A percentile compares a stretch with the other conserved stretches of the same genome.
phyloP scores from a whole-genome alignment of 169 alveolate genomes.

The Theileria sp. region DNA sequence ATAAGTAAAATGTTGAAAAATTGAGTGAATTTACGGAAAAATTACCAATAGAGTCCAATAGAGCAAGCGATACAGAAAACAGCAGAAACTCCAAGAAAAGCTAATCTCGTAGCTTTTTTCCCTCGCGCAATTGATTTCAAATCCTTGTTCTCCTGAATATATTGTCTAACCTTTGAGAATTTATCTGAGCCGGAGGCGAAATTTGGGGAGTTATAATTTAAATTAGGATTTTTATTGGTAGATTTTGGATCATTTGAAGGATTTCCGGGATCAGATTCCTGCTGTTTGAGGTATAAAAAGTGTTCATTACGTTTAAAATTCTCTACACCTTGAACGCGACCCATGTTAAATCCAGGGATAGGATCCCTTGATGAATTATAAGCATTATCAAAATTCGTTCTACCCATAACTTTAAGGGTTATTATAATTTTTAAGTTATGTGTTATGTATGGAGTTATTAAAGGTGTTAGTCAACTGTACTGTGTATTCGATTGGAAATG shows the following conservation, averaged over 20 bases:
- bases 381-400: constrained; percentile 43
- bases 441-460: no score
- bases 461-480: no score
- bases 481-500: constrained; percentile 32
- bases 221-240: neutral
- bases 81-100: constrained; percentile 25
- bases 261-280: constrained; percentile 7
- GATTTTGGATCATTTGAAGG: neutral
- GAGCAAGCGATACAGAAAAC: constrained; percentile 45
- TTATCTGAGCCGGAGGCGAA: neutral
- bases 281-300: constrained; percentile 55
- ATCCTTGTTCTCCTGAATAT: constrained; percentile 18
- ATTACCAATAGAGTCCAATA: constrained; percentile 51
- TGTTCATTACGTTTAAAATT: constrained; percentile 61
- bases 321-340: constrained; percentile 52
- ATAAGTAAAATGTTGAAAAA: neutral
- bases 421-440: no score
- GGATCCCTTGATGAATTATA: constrained; percentile 59
- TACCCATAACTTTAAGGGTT: neutral
- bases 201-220: neutral
- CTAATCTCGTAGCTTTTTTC: constrained; percentile 8
- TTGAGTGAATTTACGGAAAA: neutral
- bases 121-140: constrained; percentile 21
- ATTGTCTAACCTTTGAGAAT: constrained; percentile 6
- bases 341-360: constrained; percentile 41